Base-by-base conservation (phyloP, 495 filamentous ascomycete species). In the Evansstolkia leycettana region DNA sequence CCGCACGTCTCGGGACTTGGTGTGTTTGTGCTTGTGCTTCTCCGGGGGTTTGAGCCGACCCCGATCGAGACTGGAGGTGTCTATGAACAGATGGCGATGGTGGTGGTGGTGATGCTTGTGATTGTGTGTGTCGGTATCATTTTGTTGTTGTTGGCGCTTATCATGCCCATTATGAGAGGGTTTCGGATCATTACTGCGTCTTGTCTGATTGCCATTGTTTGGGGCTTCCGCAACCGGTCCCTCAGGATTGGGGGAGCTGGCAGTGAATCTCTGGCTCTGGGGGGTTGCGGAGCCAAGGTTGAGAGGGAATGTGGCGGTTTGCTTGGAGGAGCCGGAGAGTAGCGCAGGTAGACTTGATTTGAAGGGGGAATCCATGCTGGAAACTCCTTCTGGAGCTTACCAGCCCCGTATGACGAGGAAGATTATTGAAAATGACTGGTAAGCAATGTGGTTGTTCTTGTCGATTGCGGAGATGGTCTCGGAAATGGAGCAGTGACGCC, bases 1-100 rank as follows among this genome's bases (percentile, higher is more conserved):
- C 17, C 54, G 52, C 9, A 44, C 20, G 28, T 67, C 59, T 15
- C 56, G 55, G 17, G 59, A 60, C 43, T 61, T 64, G 48, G 42
- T 52, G 29, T 55, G 49, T 33, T 52, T 56, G 23, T 58, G 48
- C 13, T 51, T 54, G 25, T 50, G 48, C 20, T 44, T 28, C 17
- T 17, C 24, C 3, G 28, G 45, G 15, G 39, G 35, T 19, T 42
- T 49, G 6, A 42, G n/a, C 13, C 36, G 48, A 17, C 50, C 51
- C 8, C 42, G 46, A 16, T 53, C 46, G 39, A 45, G 17, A 33
- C 31, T 34, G 24, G 40, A 31, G 31, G 41, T 36, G 18, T 57
- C 45, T 32, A 50, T 37, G 28, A 42, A 37, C n/a, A 46, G 34
- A 36, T 42, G 36, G 16, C 48, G 47, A 13, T 37, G 20, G 19